phyloP scores from a whole-genome alignment of 2,329 filamentous ascomycete genomes.

The Penicillium sp. region DNA sequence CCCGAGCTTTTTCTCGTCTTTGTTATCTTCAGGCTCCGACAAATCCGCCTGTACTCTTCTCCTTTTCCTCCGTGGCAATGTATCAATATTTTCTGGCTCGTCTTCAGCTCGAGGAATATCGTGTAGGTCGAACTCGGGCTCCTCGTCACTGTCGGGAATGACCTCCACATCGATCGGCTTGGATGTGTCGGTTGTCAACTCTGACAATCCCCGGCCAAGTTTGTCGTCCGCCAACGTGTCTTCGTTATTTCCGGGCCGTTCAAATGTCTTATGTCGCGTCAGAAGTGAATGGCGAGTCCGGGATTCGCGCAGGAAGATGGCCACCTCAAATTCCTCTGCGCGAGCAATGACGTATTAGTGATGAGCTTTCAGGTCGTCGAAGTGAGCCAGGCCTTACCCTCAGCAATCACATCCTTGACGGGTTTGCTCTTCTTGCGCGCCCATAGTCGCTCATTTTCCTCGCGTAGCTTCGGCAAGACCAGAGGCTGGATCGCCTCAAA shows the following conservation, averaged over 20 bases:
- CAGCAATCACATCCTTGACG: constrained; percentile 81
- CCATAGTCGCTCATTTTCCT: constrained; percentile 66
- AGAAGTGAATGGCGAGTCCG: constrained; percentile 81
- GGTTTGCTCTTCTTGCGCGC: constrained; percentile 72
- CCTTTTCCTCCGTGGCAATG: neutral
- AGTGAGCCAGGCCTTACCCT: constrained; percentile 58
- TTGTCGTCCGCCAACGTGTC: neutral
- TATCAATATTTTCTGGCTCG: constrained; percentile 11
- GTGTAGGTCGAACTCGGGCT: constrained; percentile 48
- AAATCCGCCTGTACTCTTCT: neutral
- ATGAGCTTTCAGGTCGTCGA: constrained; percentile 65
- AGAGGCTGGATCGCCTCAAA: constrained; percentile 81
- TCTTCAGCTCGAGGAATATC: constrained; percentile 56
- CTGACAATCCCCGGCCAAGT: constrained; percentile 27
- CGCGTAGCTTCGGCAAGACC: constrained; percentile 84
- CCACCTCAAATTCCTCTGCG: constrained; percentile 90
- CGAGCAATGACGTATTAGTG: neutral
- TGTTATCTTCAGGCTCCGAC: neutral
- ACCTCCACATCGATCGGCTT: constrained; percentile 38
- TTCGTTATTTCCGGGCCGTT: constrained; percentile 43
- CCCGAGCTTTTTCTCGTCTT: constrained; percentile 84
- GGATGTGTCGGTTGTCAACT: neutral
- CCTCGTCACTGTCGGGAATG: constrained; percentile 62
- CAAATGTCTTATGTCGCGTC: constrained; percentile 78
- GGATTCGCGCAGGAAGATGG: constrained; percentile 87